Evolutionary conservation across 163 green algal genomes (phyloP).

Genomic region (Chloroidium sp.): DNA sequence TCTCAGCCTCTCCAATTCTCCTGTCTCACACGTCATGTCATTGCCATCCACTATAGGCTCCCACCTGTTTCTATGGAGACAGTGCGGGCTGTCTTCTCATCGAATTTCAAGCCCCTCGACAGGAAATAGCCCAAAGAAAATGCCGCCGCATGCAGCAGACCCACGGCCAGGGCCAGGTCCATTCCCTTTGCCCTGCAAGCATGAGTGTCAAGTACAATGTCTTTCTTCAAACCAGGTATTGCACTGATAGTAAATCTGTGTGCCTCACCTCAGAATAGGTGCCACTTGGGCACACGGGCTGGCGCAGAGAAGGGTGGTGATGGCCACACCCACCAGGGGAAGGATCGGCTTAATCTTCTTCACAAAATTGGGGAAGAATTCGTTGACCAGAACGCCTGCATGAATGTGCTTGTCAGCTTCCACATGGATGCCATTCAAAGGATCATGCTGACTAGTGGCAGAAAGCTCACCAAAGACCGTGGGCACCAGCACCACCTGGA

Average conservation of each 20-base stretch:
- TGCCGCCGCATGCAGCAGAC: slow-evolving; percentile 56
- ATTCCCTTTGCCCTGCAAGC: slow-evolving; percentile 27
- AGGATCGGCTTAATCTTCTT: slow-evolving; percentile 47
- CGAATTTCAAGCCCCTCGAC: slow-evolving; percentile 45
- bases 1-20: neutral
- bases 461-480: slow-evolving; percentile 37
- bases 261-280: slow-evolving; percentile 27
- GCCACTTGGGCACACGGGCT: slow-evolving; percentile 60
- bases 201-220: too few relatives aligned
- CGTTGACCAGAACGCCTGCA: slow-evolving; percentile 51
- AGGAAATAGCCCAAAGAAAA: slow-evolving; percentile 66
- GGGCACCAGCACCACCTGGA: slow-evolving; percentile 75
- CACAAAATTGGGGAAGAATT: slow-evolving; percentile 42
- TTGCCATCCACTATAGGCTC: neutral
- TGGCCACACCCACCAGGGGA: slow-evolving; percentile 48
- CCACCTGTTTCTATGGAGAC: slow-evolving; percentile 62
- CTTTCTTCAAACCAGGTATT: neutral
- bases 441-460: too few relatives aligned
- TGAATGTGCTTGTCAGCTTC: neutral
- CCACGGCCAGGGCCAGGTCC: slow-evolving; percentile 43
- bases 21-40: neutral
- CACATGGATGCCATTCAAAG: too few relatives aligned
- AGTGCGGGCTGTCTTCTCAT: slow-evolving; percentile 59
- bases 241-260: neutral
- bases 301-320: slow-evolving; percentile 57